These are phyloP conservation scores for Plasmodium ovale DNA, from an alignment of 169 alveolate species.

Conservation along the genomic window DNA sequence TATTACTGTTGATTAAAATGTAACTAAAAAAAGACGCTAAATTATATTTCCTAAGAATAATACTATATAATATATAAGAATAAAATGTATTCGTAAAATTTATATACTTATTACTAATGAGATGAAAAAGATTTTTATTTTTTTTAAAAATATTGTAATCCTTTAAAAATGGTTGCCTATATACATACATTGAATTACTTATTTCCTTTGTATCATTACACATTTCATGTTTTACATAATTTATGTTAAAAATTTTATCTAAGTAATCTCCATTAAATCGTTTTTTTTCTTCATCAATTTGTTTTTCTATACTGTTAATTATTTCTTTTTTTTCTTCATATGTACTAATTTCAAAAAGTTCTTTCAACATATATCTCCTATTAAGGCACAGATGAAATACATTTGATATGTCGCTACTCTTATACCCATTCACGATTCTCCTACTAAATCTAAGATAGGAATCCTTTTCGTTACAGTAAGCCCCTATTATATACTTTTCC, in stretches of 20 bases:
- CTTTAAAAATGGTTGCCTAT: slow-evolving; percentile 28
- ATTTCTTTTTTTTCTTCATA: slow-evolving; percentile 26
- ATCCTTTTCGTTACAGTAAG: slow-evolving; percentile 6
- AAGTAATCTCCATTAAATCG: not conserved
- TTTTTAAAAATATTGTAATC: slow-evolving; percentile 33
- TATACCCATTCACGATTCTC: slow-evolving; percentile 15
- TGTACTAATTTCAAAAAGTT: slow-evolving; percentile 12
- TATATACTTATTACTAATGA: slow-evolving; percentile 34
- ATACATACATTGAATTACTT: not conserved
- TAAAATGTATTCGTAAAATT: slow-evolving; percentile 38
- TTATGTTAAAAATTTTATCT: not conserved
- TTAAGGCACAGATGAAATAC: slow-evolving; percentile 5
- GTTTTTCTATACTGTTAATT: not conserved
- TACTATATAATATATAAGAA: slow-evolving; percentile 43
- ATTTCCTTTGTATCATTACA: not conserved
- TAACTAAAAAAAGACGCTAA: slow-evolving; percentile 15
- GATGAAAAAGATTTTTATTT: slow-evolving; percentile 43
- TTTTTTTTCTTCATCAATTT: not conserved
- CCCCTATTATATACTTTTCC: slow-evolving; percentile 12
- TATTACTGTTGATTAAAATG: slow-evolving; percentile 9
- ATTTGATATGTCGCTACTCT: not conserved
- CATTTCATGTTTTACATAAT: not conserved
- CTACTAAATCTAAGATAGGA: not conserved
- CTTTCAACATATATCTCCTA: slow-evolving; percentile 33
- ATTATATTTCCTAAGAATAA: not conserved